Base-by-base conservation (phyloP, 2,329 filamentous ascomycete genomes). In the Orbilia ellipsospora region DNA sequence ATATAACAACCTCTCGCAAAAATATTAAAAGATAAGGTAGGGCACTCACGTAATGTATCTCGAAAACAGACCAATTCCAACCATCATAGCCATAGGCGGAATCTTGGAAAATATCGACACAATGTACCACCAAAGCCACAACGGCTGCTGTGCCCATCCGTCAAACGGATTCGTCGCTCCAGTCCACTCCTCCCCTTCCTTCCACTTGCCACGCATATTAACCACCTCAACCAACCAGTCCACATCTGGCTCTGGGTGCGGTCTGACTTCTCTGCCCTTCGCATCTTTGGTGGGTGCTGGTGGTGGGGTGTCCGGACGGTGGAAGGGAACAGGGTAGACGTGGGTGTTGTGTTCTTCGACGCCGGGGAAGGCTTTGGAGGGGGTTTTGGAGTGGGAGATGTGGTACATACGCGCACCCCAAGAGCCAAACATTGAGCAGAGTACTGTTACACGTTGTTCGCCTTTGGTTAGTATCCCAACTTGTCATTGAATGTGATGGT, bases 11-110 rank as follows among this genome's bases (percentile, higher is more conserved):
- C 10, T 36, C 31, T 4, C 5, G 8, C 5, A 36, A 10, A 36
- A 36, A 36, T 7, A 36, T 10, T 1, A 36, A 36, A 36, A 6
- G 31, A 36, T 36, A 20, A 26, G 20, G 18, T 10, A 42, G 18
- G 15, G 16, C 23, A 74, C 70, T 63, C n/a, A 74, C 70, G 70
- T 74, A 23, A 74, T 15, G 63, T 51, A 74, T 23, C 70, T 62
- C 70, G 70, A 74, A 42, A 74, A 55, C 70, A 74, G 20, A 2
- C 63, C 63, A 42, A 74, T 74, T 6, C 56, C 63, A 52, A 74
- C 40, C 70, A 74, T 74, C 70, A 68, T 74, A n/a, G 70, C 70
- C 63, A 74, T 68, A 5, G 63, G 70, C 59, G 70, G 70, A 26
- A 74, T 57, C 45, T 28, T 40, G 2, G 63, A 62, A 50, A 74